phyloP scores from a whole-genome alignment of 1,284 basidiomycete genomes.

The Sanghuangporus sanghuang region DNA sequence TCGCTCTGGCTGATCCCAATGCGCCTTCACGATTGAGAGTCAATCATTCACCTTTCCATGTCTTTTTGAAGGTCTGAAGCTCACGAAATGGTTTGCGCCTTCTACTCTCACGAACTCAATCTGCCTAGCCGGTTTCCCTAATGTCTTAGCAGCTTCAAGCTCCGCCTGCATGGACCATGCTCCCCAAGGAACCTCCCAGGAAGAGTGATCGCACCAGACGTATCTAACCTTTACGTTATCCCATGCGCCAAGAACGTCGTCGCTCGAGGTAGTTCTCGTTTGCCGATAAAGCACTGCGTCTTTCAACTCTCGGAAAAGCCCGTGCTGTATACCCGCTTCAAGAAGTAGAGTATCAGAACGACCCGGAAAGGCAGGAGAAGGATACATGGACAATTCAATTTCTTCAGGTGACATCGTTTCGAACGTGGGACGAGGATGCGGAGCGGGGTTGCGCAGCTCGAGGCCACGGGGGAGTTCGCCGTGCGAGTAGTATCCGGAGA shows the following conservation, averaged over 20 bases:
- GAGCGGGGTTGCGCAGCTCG: constrained; percentile 2
- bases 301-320: constrained; percentile 15
- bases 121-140: constrained; percentile 13
- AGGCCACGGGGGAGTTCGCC: constrained; percentile 13
- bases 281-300: constrained; percentile 14
- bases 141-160: constrained; percentile 15
- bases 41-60: not conserved
- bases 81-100: constrained; percentile 25
- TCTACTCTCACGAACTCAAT: constrained; percentile 19
- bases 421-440: constrained; percentile 16
- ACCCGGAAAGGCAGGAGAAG: constrained; percentile 18
- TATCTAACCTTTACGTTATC: constrained; percentile 18
- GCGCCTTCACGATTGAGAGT: not conserved
- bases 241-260: not conserved
- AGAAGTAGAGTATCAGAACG: constrained; percentile 21
- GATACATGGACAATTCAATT: constrained; percentile 10
- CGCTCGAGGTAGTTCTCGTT: not conserved
- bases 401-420: constrained; percentile 19
- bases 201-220: constrained; percentile 23
- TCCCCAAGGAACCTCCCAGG: constrained; percentile 21
- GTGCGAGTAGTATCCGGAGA: constrained; percentile 27
- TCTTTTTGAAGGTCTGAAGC: not conserved
- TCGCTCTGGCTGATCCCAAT: constrained; percentile 7
- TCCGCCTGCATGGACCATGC: constrained; percentile 19
- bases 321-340: constrained; percentile 15